Evolutionary conservation across 2,329 filamentous ascomycete genomes (phyloP), one percentile per base, ranked within the genome.

Genomic region (Cercospora sojina): DNA sequence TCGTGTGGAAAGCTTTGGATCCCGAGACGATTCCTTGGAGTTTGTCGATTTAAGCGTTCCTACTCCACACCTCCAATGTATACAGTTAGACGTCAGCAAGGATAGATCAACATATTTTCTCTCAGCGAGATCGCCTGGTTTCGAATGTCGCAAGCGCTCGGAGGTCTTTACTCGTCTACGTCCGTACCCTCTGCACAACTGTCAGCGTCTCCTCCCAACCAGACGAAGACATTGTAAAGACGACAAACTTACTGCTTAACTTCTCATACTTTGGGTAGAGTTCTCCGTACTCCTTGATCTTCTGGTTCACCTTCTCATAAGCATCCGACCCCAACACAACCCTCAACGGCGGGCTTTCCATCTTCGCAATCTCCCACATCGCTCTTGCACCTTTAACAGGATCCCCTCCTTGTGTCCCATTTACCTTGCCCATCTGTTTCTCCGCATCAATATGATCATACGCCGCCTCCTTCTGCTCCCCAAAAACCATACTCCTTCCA

Each of bases 261-360:
- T 64, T 53, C 74, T 85, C 81, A 74, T 83, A 86, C 58, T 81
- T 82, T 7, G 81, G 77, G n/a, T 83, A 80, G 5, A 82, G 81
- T 68, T 84, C 80, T 32, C 77, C 64, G 58, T 84, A 84, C 12
- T 76, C 75, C 51, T 86, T 81, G 23, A 86, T 78, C 76, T 87
- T 87, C 0, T 75, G 72, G 69, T 79, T 83, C 23, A 88, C 81
- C 4, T 69, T 77, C 1, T 73, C 71, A 73, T 83, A 87, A 0
- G 83, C 83, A 75, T 87, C 85, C 0, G 79, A 84, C 0, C 85
- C 85, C 10, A 88, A 77, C 0, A 85, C 79, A 13, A 84, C 80
- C 31, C 85, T 77, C 7, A 87, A 70, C 3, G 85, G 86, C 3
- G 83, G 83, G 13, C 85, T 80, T 12, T 83, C 72, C 79, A 84